Evolutionary conservation across 805 yeast genomes (phyloP), one percentile per base, ranked within the genome.

Genomic region (Cyberlindnera mississippiensis): DNA sequence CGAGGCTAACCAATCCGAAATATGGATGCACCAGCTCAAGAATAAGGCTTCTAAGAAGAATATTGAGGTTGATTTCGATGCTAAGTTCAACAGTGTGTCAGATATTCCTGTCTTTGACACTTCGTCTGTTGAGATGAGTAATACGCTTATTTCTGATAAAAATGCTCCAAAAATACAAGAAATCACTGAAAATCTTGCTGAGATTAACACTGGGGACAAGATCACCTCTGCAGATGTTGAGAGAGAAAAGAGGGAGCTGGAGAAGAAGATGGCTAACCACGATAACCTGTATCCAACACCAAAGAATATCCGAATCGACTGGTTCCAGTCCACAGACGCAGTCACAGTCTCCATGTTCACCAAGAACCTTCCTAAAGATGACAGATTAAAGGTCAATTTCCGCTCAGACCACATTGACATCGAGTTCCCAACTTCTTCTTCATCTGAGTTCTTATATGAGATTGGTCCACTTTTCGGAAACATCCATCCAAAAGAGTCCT

Each of bases 341-440:
- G 76, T 89, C 12, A 79, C 81, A 1, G 67, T 90, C 22, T 78
- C 91, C 2, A 63, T 91, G 6, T 91, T 82, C 55, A 78, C 86
- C 36, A 80, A 83, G 46, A 74, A 74, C 31, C 73, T 87, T 14
- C 80, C 82, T 8, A 57, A 69, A 34, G 78, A 75, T 5, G 61
- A 66, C 1, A 60, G 70, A 3, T 54, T 71, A 14, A 59, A 63
- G 7, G 68, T 80, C 5, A 63, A 67, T 0, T 69, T 76, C 44
- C 46, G 55, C 1, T 37, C 59, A 9, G 55, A 51, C 2, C 61
- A 74, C 1, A 57, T 80, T 2, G 41, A 55, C 12, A 69, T 74
- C 35, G 55, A 66, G 29, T 80, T 80, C 56, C 75, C 76, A 42
- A 69, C 70, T 32, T 65, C 71, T 1, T 59, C 67, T 1, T 68